These are phyloP conservation scores for Nemania sp. DNA, from an alignment of 2,329 filamentous ascomycete genomes.

Conservation along the genomic window DNA sequence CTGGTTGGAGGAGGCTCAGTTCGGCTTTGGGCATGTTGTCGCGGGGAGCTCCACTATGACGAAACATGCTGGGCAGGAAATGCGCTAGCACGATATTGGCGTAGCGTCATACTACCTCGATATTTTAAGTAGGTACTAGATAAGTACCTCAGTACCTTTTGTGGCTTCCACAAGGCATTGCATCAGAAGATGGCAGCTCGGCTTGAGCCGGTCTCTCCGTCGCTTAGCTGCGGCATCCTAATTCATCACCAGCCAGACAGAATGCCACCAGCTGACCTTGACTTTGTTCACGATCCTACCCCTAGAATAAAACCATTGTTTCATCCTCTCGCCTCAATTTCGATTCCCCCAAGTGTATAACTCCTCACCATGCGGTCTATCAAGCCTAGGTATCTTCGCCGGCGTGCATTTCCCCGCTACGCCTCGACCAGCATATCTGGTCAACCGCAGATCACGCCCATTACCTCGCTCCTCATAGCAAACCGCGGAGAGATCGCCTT, in stretches of 20 bases:
- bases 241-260: conserved; percentile 2
- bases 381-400: conserved; percentile 54
- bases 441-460: conserved; percentile 50
- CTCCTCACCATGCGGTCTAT: conserved; percentile 57
- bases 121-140: too few relatives aligned
- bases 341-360: neutral
- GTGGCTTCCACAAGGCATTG: too few relatives aligned
- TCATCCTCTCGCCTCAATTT: conserved; percentile 7
- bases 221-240: conserved; percentile 31
- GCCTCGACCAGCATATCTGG: conserved; percentile 42
- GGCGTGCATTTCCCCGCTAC: conserved; percentile 50
- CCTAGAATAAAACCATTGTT: conserved; percentile 4
- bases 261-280: conserved; percentile 25
- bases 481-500: conserved; percentile 97
- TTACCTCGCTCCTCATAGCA: conserved; percentile 87
- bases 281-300: neutral
- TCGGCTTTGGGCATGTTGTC: neutral
- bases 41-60: neutral
- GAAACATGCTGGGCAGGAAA: neutral
- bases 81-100: too few relatives aligned
- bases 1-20: neutral
- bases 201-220: conserved; percentile 26
- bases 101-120: too few relatives aligned
- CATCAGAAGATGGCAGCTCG: too few relatives aligned
- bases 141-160: too few relatives aligned